Conservation (phyloP, 2,329 filamentous ascomycete genomes). For the Penicillium sp. region DNA sequence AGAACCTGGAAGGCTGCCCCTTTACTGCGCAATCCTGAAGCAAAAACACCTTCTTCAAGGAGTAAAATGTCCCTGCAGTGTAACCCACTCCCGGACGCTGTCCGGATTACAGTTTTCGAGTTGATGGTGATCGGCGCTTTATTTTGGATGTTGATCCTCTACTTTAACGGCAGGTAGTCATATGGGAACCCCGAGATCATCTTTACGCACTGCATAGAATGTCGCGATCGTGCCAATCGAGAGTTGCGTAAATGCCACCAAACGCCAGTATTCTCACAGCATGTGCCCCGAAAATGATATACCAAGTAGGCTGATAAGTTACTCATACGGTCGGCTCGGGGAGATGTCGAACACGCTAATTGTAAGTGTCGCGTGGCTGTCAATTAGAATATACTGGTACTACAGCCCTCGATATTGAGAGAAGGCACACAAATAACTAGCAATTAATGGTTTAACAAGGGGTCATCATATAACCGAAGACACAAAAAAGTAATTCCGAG, state of each 20-base stretch:
- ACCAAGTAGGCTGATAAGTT: too few relatives aligned
- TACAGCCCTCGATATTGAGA: too few relatives aligned
- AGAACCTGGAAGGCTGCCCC: not conserved
- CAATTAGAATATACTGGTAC: too few relatives aligned
- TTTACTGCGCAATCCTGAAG: not conserved
- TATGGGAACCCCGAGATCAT: not conserved
- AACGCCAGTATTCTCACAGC: too few relatives aligned
- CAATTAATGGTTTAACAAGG: too few relatives aligned
- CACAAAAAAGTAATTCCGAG: too few relatives aligned
- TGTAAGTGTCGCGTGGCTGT: too few relatives aligned
- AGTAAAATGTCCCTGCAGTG: not conserved
- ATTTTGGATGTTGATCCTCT: slow-evolving; percentile 3
- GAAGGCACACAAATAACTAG: too few relatives aligned
- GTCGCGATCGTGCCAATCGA: not conserved
- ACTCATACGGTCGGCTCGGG: too few relatives aligned
- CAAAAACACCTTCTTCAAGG: not conserved
- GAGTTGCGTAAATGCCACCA: not conserved
- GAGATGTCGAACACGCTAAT: too few relatives aligned
- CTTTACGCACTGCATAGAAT: not conserved
- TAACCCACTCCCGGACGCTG: not conserved
- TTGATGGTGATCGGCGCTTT: not conserved
- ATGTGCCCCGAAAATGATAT: too few relatives aligned
- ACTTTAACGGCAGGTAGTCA: slow-evolving; percentile 4
- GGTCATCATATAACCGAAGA: too few relatives aligned
- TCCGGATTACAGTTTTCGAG: not conserved